phyloP scores from a whole-genome alignment of 2,329 filamentous ascomycete species.

The Diaporthe eres region DNA sequence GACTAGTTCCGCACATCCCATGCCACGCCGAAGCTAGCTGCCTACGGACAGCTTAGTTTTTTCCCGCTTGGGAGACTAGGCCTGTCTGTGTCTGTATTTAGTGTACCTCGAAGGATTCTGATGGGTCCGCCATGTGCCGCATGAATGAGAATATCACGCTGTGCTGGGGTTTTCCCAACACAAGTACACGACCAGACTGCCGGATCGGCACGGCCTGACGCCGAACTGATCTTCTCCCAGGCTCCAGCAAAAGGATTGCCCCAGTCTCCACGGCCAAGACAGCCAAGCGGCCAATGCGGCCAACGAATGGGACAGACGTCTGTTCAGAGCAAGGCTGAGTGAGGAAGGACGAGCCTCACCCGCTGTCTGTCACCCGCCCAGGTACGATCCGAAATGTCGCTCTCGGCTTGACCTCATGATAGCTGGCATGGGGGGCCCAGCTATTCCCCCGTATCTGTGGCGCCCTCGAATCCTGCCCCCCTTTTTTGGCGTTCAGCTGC shows the following conservation, averaged over 20 bases:
- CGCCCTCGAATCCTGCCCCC: slow-evolving; percentile 5
- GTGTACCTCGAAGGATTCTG: slow-evolving; percentile 6
- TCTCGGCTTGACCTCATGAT: not conserved
- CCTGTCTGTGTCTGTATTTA: not conserved
- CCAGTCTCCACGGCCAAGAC: slow-evolving; percentile 8
- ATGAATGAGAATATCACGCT: not conserved
- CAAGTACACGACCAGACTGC: not conserved
- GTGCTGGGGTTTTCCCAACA: not conserved
- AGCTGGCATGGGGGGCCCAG: not conserved
- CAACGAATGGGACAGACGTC: not conserved
- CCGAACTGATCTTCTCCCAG: not conserved
- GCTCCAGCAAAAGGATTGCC: not conserved
- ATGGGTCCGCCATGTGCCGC: not conserved
- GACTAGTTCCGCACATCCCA: slow-evolving; percentile 4
- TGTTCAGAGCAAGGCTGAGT: not conserved
- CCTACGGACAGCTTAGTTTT: not conserved
- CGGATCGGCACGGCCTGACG: slow-evolving; percentile 10
- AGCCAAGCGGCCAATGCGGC: slow-evolving; percentile 18
- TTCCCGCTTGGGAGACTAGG: not conserved
- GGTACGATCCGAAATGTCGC: not conserved
- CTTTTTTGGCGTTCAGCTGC: slow-evolving; percentile 6
- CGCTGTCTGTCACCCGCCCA: not conserved
- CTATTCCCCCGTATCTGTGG: not conserved
- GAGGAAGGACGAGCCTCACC: not conserved
- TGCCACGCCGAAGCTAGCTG: not conserved